Evolutionary conservation across 768 basidiomycete genomes (phyloP).

Genomic region (Guyanaporus albipodus): DNA sequence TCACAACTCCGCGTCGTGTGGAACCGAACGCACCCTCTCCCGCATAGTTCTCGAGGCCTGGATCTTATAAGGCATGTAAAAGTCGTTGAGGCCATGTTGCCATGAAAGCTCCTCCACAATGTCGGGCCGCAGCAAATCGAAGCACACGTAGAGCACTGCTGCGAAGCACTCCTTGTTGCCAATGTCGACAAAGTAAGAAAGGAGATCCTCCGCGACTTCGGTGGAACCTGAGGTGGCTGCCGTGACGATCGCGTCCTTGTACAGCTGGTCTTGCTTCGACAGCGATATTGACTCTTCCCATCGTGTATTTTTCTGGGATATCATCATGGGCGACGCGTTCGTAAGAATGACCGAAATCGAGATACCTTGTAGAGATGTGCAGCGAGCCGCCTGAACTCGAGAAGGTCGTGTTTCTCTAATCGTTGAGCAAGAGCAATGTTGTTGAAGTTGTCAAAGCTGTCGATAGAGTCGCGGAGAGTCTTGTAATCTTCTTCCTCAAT

Average conservation of each 20-base stretch:
- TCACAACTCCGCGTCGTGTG: slow-evolving; percentile 4
- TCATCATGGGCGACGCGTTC: no score
- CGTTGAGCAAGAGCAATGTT: slow-evolving; percentile 81
- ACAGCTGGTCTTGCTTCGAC: slow-evolving; percentile 94
- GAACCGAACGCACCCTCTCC: slow-evolving; percentile 53
- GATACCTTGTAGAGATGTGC: slow-evolving; percentile 92
- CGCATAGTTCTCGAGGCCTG: slow-evolving; percentile 79
- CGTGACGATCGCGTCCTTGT: slow-evolving; percentile 95
- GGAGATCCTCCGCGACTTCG: slow-evolving; percentile 90
- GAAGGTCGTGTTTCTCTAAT: slow-evolving; percentile 83
- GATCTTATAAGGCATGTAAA: slow-evolving; percentile 95
- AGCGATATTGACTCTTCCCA: slow-evolving; percentile 97
- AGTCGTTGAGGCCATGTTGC: slow-evolving; percentile 95
- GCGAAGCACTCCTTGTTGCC: slow-evolving; percentile 99
- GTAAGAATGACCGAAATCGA: neutral
- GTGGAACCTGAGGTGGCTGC: slow-evolving; percentile 80
- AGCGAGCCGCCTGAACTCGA: slow-evolving; percentile 94
- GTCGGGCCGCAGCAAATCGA: slow-evolving; percentile 92
- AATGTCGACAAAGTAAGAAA: slow-evolving; percentile 96
- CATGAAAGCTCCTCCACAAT: slow-evolving; percentile 93
- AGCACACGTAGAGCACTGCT: slow-evolving; percentile 85
- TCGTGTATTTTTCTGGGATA: slow-evolving; percentile 76
- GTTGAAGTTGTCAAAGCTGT: slow-evolving; percentile 98
- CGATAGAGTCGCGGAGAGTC: slow-evolving; percentile 94
- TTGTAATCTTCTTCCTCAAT: slow-evolving; percentile 99